Evolutionary conservation across 192 early-diverging fungal genomes (phyloP).

Genomic region (Backusella macrospora): DNA sequence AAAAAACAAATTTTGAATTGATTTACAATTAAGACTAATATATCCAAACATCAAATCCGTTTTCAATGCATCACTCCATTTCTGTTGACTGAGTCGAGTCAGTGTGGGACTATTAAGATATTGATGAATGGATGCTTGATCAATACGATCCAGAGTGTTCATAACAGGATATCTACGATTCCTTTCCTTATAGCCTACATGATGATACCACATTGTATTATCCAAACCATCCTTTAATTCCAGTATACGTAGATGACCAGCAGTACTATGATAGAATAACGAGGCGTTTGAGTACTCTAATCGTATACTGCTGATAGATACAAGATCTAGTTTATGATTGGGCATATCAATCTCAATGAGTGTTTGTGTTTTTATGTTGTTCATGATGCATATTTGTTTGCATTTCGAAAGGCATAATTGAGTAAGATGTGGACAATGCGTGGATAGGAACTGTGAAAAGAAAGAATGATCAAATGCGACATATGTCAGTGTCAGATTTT

Average conservation of each 20-base stretch:
- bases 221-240: background rate
- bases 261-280: background rate
- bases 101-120: background rate
- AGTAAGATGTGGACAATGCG: background rate
- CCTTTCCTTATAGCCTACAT: background rate
- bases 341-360: background rate
- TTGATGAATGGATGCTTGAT: background rate
- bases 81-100: background rate
- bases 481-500: background rate
- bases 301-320: background rate
- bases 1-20: background rate
- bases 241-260: background rate
- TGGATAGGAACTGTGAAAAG: background rate
- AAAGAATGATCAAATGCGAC: background rate
- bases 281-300: background rate
- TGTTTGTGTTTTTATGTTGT: background rate
- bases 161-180: background rate
- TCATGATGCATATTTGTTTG: background rate
- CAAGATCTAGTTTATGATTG: background rate
- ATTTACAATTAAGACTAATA: background rate
- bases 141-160: background rate
- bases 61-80: background rate
- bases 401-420: background rate
- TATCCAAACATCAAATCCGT: conserved; percentile 2
- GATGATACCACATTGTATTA: background rate